Evolutionary conservation across 2,329 filamentous ascomycete genomes (phyloP).

Genomic region (Colletotrichum tabaci): DNA sequence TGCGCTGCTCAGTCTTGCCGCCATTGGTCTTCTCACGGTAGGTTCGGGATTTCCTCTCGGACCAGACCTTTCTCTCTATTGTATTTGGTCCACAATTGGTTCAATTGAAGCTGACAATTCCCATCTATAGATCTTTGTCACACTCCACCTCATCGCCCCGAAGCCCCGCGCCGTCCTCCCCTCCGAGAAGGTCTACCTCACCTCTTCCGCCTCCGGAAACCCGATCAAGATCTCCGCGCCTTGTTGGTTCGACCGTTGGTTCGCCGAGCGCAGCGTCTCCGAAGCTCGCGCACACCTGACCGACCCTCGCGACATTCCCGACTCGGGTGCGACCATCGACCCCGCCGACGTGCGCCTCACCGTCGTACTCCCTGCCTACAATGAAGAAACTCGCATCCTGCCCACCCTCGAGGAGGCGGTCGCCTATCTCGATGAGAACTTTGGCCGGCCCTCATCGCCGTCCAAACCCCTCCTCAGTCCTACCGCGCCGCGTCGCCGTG

Average conservation of each 20-base stretch:
- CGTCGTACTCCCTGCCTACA: conserved; percentile 95
- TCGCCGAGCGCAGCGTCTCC: conserved; percentile 70
- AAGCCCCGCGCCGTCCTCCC: conserved; percentile 80
- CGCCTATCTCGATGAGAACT: conserved; percentile 83
- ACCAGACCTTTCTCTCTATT: background rate
- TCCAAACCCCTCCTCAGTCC: conserved; percentile 38
- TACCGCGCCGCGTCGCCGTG: conserved; percentile 47
- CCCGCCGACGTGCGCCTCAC: conserved; percentile 88
- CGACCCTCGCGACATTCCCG: conserved; percentile 55
- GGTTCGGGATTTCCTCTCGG: background rate
- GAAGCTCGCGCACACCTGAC: conserved; percentile 53
- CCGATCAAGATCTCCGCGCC: conserved; percentile 70
- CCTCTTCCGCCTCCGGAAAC: conserved; percentile 74
- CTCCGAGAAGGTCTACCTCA: conserved; percentile 90
- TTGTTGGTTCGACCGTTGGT: conserved; percentile 89
- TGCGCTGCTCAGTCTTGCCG: conserved; percentile 19
- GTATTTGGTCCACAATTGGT: background rate
- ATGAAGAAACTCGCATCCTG: conserved; percentile 87
- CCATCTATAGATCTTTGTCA: conserved; percentile 66
- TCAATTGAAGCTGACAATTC: conserved; percentile 25
- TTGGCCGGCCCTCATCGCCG: conserved; percentile 67
- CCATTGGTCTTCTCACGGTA: conserved; percentile 29
- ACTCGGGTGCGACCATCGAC: conserved; percentile 73
- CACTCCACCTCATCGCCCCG: conserved; percentile 83
- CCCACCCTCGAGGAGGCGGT: conserved; percentile 94